phyloP scores from a whole-genome alignment of 2,329 filamentous ascomycete species.

The Verticillium zaregamsianum region DNA sequence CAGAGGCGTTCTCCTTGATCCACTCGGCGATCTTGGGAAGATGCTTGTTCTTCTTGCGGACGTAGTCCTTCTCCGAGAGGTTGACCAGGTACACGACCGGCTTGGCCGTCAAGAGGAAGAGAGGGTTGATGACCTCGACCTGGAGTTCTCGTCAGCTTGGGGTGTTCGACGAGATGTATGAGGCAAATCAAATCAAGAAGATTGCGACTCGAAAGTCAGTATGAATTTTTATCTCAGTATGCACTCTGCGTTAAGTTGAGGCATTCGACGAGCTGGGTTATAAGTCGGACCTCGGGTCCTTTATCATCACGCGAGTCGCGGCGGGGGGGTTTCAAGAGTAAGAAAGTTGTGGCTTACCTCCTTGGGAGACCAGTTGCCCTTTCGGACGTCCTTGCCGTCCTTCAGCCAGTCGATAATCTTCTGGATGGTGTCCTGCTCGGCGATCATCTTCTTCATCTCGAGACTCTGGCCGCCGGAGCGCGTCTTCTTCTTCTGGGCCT shows the following conservation, averaged over 20 bases:
- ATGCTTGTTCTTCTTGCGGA: constrained; percentile 99
- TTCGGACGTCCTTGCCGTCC: constrained; percentile 88
- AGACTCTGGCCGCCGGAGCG: constrained; percentile 89
- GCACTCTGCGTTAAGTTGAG: constrained; percentile 73
- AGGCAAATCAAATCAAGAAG: constrained; percentile 4
- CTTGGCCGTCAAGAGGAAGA: constrained; percentile 93
- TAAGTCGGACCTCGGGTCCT: constrained; percentile 88
- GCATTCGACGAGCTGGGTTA: constrained; percentile 99
- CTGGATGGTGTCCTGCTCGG: constrained; percentile 90
- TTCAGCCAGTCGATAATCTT: constrained; percentile 81
- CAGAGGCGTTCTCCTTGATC: constrained; percentile 85
- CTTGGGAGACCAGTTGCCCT: constrained; percentile 84
- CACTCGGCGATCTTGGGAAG: constrained; percentile 89
- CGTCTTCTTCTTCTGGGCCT: constrained; percentile 90
- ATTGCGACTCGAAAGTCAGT: constrained; percentile 1
- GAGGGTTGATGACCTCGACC: constrained; percentile 96
- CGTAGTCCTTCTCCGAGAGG: constrained; percentile 92
- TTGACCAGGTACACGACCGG: constrained; percentile 97
- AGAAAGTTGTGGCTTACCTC: constrained; percentile 64
- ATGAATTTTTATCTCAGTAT: constrained; percentile 72
- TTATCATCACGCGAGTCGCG: constrained; percentile 81
- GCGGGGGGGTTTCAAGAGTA: constrained; percentile 10
- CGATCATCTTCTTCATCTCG: constrained; percentile 95
- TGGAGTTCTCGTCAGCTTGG: constrained; percentile 38
- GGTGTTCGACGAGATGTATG: constrained; percentile 10